Evolutionary conservation across 1,139 yeast species (phyloP), one percentile per base, ranked within the genome.

Genomic region (Diutina pseudorugosa): DNA sequence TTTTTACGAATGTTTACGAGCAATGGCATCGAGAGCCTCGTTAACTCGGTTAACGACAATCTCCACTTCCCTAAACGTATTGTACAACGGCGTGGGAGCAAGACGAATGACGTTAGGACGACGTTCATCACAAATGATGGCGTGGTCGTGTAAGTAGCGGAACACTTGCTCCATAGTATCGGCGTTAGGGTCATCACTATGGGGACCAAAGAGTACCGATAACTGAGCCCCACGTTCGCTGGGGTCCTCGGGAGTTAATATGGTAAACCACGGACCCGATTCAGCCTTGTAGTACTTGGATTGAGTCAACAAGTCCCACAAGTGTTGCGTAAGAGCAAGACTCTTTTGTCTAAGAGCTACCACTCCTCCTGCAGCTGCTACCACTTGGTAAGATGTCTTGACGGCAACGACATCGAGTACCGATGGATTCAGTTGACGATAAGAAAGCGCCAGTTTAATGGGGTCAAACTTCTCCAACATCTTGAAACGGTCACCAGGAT

Each of bases 401-500:
- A 90, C 65, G 0, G 95, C 76, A 2, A 85, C 95, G 14, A 83
- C 85, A 64, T 87, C 95, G 52, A 89, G 66, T 1, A 89, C 96
- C 52, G 91, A 82, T 1, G 97, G 96, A 65, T 91, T 91, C n/a
- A 95, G 86, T 69, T 90, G 95, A 59, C 95, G 75, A 66, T 83
- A 91, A 0, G 96, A 94, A 25, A 86, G 72, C 0, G 97, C 98
- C 25, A 94, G 85, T 12, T 76, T 71, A 36, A 86, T 84, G 0
- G 96, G 96, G 55, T 83, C 85, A 59, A 89, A 91, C 48, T 72
- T 64, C 61, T 86, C 94, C 54, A 76, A 66, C 98, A 91, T 91
- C 59, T 82, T 74, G 65, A 91, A 91, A 56, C 97, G 71, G 36
- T 80, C 81, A 1, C 62, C 59, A 0, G 83, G 71, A 58, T 85